Evolutionary conservation across 805 yeast species (phyloP).

Genomic region (Alloascoidea hylecoeti): DNA sequence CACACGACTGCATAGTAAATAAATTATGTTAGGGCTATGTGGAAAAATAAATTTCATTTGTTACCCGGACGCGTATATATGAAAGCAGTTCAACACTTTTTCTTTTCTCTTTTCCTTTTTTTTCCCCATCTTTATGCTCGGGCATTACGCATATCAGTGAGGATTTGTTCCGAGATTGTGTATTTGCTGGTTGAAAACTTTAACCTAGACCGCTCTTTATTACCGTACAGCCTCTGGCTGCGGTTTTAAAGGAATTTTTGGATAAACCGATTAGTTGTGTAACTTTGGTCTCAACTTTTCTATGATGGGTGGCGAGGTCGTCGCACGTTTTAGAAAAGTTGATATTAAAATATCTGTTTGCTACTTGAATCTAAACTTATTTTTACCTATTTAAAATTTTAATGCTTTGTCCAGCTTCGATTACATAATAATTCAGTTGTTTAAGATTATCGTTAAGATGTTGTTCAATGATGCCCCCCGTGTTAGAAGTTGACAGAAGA

Average conservation of each 20-base stretch:
- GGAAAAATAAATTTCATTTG: too few species aligned
- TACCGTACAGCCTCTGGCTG: slow-evolving; percentile 5
- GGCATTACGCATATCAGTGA: slow-evolving; percentile 99
- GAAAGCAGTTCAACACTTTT: slow-evolving; percentile 1
- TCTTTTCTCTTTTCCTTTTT: slow-evolving; percentile 11
- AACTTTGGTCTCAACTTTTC: too few species aligned
- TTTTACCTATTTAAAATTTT: too few species aligned
- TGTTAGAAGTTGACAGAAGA: neutral
- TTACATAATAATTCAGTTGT: neutral
- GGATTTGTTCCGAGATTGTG: slow-evolving; percentile 99
- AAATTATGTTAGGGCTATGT: too few species aligned
- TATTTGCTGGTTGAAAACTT: slow-evolving; percentile 99
- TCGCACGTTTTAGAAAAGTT: too few species aligned
- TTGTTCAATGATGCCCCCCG: neutral
- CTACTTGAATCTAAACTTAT: too few species aligned
- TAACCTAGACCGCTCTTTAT: slow-evolving; percentile 72
- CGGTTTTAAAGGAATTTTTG: slow-evolving; percentile 63
- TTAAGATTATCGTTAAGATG: neutral
- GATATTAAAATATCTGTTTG: too few species aligned
- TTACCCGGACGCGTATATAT: slow-evolving; percentile 4
- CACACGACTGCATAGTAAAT: too few species aligned
- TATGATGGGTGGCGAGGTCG: slow-evolving; percentile 1
- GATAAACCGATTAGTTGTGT: too few species aligned
- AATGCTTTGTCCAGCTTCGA: neutral
- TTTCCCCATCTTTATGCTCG: slow-evolving; percentile 93